Base-by-base conservation (phyloP, 805 yeast species). In the Lipomyces lipofer region DNA sequence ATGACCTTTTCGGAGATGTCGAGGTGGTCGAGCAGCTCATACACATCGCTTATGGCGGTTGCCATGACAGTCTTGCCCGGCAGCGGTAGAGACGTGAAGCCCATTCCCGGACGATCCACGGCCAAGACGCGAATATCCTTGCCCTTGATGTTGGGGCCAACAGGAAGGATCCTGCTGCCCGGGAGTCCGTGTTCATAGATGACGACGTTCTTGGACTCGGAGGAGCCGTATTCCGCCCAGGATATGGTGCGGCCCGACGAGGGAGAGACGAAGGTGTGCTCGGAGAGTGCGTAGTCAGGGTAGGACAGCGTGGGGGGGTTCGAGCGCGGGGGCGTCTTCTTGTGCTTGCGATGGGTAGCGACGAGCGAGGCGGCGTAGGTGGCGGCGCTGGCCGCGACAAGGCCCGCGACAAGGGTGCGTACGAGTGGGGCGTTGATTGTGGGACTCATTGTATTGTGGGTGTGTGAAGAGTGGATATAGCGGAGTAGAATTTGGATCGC, bases 81-180 rank as follows among this genome's bases (percentile, higher is more conserved):
- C 17, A 56, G 35, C 3, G 62, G 60, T 17, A 56, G 50, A 9
- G 59, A 54, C n/a, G 60, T 47, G 49, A 54, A 58, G 38, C 62
- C 62, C 21, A 45, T 47, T n/a, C 62, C 62, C 7, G 62, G 62
- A 19, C 62, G 51, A 47, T 58, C 62, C 35, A 58, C 30, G 7
- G 55, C 60, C 27, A 58, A 43, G 3, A 58, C 60, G 36, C 62
- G 56, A 38, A 58, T 58, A 48, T 58, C 60, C 36, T 58, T 58
- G 43, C 60, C 62, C 49, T 58, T 58, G 56, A 58, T 43, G 15
- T 17, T 24, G 29, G 56, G 54, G 27, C 58, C 62, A 28, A 53
- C 55, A 27, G 62, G 62, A 27, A 58, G 52, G 17, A 58, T 51
- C 9, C 62, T 43, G 27, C 54, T 47, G 39, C 62, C 62, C 12